phyloP scores from a whole-genome alignment of 2,329 filamentous ascomycete genomes.

The Colletotrichum sp. region DNA sequence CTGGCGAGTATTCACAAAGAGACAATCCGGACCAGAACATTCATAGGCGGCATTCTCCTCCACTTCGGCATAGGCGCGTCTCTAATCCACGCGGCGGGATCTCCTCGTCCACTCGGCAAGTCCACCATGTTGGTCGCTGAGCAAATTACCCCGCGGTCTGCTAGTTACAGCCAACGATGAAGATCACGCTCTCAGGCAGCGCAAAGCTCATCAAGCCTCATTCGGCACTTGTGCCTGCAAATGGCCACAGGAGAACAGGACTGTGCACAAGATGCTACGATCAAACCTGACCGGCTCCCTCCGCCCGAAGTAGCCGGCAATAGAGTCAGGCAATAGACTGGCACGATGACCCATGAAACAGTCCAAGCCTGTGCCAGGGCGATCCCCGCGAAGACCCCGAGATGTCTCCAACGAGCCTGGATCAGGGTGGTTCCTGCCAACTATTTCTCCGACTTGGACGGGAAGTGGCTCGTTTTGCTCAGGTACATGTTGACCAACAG shows the following conservation, averaged over 20 bases:
- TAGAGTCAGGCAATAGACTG: neutral
- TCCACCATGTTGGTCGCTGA: neutral
- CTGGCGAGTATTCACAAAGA: neutral
- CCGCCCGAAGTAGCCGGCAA: slow-evolving; percentile 2
- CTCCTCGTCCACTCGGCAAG: neutral
- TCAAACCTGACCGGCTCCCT: neutral
- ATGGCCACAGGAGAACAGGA: neutral
- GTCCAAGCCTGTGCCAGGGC: neutral
- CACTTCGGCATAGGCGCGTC: neutral
- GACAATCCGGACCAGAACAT: neutral
- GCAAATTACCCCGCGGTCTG: neutral
- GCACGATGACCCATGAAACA: neutral
- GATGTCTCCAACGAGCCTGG: neutral
- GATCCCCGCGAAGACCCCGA: neutral
- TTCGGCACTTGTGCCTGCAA: neutral
- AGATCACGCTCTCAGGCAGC: neutral
- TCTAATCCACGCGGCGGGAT: neutral
- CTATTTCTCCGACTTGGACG: neutral
- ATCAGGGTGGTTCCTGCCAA: neutral
- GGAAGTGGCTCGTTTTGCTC: neutral
- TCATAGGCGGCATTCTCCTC: neutral
- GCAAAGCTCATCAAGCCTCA: neutral
- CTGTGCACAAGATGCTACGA: neutral
- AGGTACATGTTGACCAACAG: neutral
- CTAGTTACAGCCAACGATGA: neutral